These are phyloP conservation scores for Durotheca rogersii DNA, from an alignment of 495 filamentous ascomycete genomes.

Conservation along the genomic window DNA sequence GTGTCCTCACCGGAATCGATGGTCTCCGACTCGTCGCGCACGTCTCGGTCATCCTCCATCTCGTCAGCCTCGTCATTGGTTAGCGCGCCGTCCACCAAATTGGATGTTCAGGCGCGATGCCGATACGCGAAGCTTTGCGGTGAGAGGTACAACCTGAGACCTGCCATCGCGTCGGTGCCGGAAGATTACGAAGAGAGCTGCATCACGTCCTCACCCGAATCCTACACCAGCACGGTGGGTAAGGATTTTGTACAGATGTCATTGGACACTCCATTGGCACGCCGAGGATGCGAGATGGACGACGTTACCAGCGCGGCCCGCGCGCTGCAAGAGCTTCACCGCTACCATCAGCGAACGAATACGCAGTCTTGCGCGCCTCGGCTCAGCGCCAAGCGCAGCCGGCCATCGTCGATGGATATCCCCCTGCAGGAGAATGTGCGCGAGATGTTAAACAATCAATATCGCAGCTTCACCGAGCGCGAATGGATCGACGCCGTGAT, in stretches of 20 bases:
- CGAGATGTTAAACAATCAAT: constrained; percentile 49
- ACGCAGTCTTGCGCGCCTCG: constrained; percentile 31
- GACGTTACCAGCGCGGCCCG: constrained; percentile 61
- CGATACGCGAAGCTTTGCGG: constrained; percentile 67
- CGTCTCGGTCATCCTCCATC: constrained; percentile 73
- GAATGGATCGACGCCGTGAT: constrained; percentile 44
- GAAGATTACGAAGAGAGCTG: constrained; percentile 56
- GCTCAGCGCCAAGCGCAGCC: constrained; percentile 62
- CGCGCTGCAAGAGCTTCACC: constrained; percentile 65
- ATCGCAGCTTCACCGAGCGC: constrained; percentile 20
- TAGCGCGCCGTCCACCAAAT: constrained; percentile 64
- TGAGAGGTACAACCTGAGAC: constrained; percentile 51
- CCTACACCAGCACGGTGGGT: constrained; percentile 54
- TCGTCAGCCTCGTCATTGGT: constrained; percentile 67
- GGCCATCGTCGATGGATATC: constrained; percentile 66
- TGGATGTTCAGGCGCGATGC: constrained; percentile 82
- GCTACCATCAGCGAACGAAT: constrained; percentile 42
- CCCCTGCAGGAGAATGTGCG: constrained; percentile 74
- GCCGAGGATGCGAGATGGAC: constrained; percentile 46
- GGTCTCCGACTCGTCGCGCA: constrained; percentile 77
- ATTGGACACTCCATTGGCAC: constrained; percentile 49
- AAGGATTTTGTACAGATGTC: constrained; percentile 57
- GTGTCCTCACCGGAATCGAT: constrained; percentile 88
- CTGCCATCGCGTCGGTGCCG: constrained; percentile 52
- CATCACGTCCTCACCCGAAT: constrained; percentile 62